Conservation (phyloP, 2,329 filamentous ascomycete genomes). For the Colletotrichum eleusines region DNA sequence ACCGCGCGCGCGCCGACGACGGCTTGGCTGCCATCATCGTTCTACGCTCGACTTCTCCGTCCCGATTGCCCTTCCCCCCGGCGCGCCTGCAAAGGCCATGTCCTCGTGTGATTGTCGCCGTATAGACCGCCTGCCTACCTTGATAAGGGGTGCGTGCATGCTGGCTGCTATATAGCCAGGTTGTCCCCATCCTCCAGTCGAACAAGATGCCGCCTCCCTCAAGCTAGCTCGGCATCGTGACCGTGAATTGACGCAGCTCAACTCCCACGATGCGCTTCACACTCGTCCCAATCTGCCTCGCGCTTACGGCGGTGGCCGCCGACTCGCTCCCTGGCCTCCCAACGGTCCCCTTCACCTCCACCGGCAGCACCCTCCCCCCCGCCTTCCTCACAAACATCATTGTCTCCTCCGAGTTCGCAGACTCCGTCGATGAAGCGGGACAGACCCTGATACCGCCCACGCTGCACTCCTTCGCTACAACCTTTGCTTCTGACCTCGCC, state of each 20-base stretch:
- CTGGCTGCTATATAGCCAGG: neutral
- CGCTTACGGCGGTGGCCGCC: neutral
- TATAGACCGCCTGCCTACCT: neutral
- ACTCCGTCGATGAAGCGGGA: constrained; percentile 57
- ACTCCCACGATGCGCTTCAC: constrained; percentile 15
- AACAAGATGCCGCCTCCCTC: neutral
- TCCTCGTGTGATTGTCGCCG: neutral
- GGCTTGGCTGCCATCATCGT: constrained; percentile 10
- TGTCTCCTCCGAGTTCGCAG: constrained; percentile 57
- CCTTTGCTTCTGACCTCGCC: constrained; percentile 56
- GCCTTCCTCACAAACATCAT: constrained; percentile 52
- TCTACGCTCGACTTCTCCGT: too few species aligned
- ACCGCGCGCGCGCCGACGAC: too few species aligned
- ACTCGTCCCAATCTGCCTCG: neutral
- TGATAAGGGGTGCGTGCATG: neutral
- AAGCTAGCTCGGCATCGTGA: neutral
- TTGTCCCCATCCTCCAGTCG: fast-evolving
- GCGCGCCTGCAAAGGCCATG: neutral
- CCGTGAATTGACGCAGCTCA: neutral
- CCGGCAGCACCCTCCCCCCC: constrained; percentile 47
- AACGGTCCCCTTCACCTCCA: constrained; percentile 50
- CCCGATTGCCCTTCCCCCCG: neutral
- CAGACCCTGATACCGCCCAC: constrained; percentile 65
- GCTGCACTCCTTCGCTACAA: constrained; percentile 59
- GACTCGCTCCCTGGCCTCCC: constrained; percentile 48